These are phyloP conservation scores for Zea luxurians DNA, from an alignment of 176 grass and related monocot species.

Conservation along the genomic window DNA sequence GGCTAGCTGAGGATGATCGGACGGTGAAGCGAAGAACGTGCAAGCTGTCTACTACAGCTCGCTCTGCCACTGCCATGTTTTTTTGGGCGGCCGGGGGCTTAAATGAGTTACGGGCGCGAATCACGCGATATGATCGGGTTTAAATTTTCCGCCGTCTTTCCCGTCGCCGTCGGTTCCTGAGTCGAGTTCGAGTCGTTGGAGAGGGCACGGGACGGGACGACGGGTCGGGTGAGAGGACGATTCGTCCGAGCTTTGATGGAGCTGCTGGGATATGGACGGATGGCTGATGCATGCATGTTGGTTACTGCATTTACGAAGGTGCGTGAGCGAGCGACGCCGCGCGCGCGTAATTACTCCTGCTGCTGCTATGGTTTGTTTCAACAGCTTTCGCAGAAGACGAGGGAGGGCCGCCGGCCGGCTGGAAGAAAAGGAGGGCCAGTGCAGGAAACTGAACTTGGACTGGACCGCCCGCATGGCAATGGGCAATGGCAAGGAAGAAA, in stretches of 20 bases:
- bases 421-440: background rate
- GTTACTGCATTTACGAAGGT: constrained; percentile 28
- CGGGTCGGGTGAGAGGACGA: constrained; percentile 10
- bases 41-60: background rate
- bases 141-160: background rate
- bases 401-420: constrained; percentile 9
- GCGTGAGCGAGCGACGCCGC: constrained; percentile 10
- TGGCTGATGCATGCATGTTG: background rate
- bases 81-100: constrained; percentile 35
- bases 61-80: constrained; percentile 36
- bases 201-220: background rate
- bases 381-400: constrained; percentile 5
- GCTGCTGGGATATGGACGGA: constrained; percentile 2
- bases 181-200: background rate
- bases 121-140: constrained; percentile 41
- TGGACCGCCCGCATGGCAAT: background rate
- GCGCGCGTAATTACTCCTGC: background rate
- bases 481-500: background rate
- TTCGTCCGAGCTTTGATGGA: constrained; percentile 24
- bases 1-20: too few relatives aligned
- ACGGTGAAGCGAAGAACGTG: constrained; percentile 27
- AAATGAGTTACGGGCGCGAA: constrained; percentile 43
- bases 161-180: constrained; percentile 38
- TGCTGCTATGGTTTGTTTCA: background rate
- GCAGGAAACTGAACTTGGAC: too few relatives aligned